Conservation (phyloP, 2,329 filamentous ascomycete genomes). For the Fusarium nelsonii region DNA sequence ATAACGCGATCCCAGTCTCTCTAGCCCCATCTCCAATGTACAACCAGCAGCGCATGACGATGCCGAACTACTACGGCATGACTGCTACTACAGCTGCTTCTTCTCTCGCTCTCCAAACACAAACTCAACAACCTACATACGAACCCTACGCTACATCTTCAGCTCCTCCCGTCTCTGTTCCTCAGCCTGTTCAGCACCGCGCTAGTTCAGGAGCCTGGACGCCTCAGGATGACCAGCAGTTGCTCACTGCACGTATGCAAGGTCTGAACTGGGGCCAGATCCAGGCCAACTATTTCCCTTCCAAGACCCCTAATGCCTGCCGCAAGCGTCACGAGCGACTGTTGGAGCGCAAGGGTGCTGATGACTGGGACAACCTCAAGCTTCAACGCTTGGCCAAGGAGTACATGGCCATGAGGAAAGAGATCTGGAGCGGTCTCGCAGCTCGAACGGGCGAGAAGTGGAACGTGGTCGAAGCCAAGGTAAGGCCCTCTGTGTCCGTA, state of each 20-base stretch:
- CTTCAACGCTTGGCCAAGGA: conserved; percentile 79
- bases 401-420: conserved; percentile 82
- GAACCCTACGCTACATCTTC: conserved; percentile 55
- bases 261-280: conserved; percentile 89
- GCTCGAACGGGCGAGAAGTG: conserved; percentile 84
- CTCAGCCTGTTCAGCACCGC: conserved; percentile 64
- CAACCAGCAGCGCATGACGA: conserved; percentile 56
- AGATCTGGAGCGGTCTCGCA: conserved; percentile 84
- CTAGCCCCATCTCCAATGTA: conserved; percentile 59
- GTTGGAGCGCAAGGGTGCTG: conserved; percentile 78
- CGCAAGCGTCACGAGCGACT: conserved; percentile 89
- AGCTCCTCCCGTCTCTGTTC: conserved; percentile 50
- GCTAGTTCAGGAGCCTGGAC: conserved; percentile 78
- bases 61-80: conserved; percentile 58
- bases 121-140: conserved; percentile 53
- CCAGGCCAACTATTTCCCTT: conserved; percentile 79
- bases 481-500: conserved; percentile 48
- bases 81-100: conserved; percentile 52
- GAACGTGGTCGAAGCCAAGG: conserved; percentile 76
- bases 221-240: conserved; percentile 77
- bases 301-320: conserved; percentile 85
- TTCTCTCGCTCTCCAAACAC: conserved; percentile 49
- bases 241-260: conserved; percentile 77
- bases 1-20: conserved; percentile 54
- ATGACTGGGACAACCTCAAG: conserved; percentile 83